Evolutionary conservation across 1,284 basidiomycete species (phyloP), one percentile per base, ranked within the genome.

Genomic region (Tilletia indica): DNA sequence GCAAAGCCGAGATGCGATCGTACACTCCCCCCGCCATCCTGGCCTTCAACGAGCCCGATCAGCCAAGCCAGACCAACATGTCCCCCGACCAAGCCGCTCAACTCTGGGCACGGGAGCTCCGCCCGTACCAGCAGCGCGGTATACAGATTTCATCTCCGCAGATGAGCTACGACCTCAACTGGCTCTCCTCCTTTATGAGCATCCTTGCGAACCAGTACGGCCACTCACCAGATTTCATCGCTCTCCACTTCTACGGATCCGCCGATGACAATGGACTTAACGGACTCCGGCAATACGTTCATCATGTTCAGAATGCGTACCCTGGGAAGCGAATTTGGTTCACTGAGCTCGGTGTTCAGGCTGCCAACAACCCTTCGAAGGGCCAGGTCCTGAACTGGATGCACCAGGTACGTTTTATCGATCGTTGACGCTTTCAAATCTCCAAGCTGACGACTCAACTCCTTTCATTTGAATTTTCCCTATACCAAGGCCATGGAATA

Each of bases 1-100:
- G n/a, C 58, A 36, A 63, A 34, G 38, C n/a, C 25, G 31, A n/a
- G 25, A 63, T 63, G n/a, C n/a, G 34, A 14, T 34, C 58, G n/a
- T 63, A 63, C 58, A 63, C 58, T 14, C 58, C 58, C n/a, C 14
- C n/a, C 25, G 31, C n/a, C 58, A 63, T 63, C 58, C 58, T 63
- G 25, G 58, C 58, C 25, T 34, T 25, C 2, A 63, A 63, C 58
- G 58, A 63, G 58, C 58, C 58, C 16, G 58, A 63, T 34, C 58
- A 63, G 25, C 25, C 58, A 8, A 8, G 25, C 25, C 58, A 63
- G 58, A 9, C 58, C 58, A 63, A 63, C 58, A 63, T 34, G n/a
- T 14, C 16, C 58, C 58, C 58, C 3, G n/a, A 63, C n/a, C n/a
- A 21, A 5, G 58, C 58, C 25, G 58, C 58, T 34, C 58, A 63